Percentiles rank a stretch among this genome's conserved stretches.
phyloP scores from a whole-genome alignment of 257 asterid species.

The Gynochthodes officinalis region DNA sequence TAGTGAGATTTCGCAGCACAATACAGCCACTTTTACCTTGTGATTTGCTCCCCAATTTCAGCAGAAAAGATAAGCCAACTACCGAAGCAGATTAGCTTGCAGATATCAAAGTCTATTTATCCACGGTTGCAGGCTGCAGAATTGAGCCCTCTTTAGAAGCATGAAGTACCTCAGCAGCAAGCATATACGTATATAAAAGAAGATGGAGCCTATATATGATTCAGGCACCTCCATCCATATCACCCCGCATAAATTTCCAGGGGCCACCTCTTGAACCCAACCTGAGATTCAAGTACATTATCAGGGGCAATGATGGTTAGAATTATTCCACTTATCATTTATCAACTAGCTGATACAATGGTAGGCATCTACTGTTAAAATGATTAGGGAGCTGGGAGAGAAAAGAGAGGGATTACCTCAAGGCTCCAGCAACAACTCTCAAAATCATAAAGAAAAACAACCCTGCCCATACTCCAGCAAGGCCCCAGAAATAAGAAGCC shows the following conservation, averaged over 20 bases:
- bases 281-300: slow-evolving; percentile 40
- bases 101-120: not conserved
- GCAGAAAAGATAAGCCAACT: not conserved
- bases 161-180: not conserved
- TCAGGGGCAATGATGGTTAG: slow-evolving; percentile 2
- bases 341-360: not conserved
- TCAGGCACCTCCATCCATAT: slow-evolving; percentile 43
- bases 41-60: not conserved
- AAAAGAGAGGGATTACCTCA: slow-evolving; percentile 40
- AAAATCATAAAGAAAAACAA: slow-evolving; percentile 83
- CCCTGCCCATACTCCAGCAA: slow-evolving; percentile 88
- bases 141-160: not conserved
- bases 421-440: slow-evolving; percentile 78
- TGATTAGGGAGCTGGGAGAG: not conserved
- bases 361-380: not conserved
- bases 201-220: not conserved
- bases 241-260: slow-evolving; percentile 63
- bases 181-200: not conserved
- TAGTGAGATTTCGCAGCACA: not conserved
- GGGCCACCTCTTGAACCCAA: slow-evolving; percentile 73
- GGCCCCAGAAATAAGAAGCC: slow-evolving; percentile 65
- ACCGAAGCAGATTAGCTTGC: not conserved
- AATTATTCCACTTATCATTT: not conserved
- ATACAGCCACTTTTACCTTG: not conserved
- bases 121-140: not conserved